Base-by-base conservation (phyloP, 345 rosid genomes). In the Heritiera fomes region DNA sequence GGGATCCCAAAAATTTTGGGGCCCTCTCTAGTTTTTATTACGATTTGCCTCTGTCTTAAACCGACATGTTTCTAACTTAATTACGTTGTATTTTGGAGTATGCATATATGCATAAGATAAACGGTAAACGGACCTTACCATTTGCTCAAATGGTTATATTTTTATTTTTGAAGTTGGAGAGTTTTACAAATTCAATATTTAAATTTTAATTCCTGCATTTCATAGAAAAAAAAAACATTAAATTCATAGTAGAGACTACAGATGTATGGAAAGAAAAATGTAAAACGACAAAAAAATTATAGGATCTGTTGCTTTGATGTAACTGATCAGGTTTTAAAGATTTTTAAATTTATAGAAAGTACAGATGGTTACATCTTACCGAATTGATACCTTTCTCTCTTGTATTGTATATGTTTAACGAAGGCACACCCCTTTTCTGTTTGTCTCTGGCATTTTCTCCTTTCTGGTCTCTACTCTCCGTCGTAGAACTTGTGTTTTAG, bases 331-430 rank as follows among this genome's bases (percentile, higher is more conserved):
- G 9, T 32, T 13, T 41, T 18, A 41, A 67, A n/a, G 28, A 41
- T 4, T 9, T 41, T 18, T 8, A 34, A 32, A 12, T 23, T 49
- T 71, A 50, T 4, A 41, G 17, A 28, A 65, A 65, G 68, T 55
- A 14, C 5, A 43, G 85, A 86, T 77, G 76, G 72, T 58, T 60
- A 69, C 85, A 10, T 76, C 41, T 75, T 63, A 80, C 86, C 86
- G 67, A 82, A 62, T 76, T 62, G 78, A 77, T 72, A 34, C 62
- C 41, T 63, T 53, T 70, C 74, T 77, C 78, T 40, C 64, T 38
- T 76, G 28, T 23, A 77, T 38, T 76, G 28, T 23, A 77, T 71
- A 56, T 60, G 59, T 52, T 49, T 65, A n/a, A 14, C 59, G 14
- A 14, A 32, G 78, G 20, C 7, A 43, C 0, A 52, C 18, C 45